phyloP scores from a whole-genome alignment of 306 rosid genomes.

The Lotus japonicus region DNA sequence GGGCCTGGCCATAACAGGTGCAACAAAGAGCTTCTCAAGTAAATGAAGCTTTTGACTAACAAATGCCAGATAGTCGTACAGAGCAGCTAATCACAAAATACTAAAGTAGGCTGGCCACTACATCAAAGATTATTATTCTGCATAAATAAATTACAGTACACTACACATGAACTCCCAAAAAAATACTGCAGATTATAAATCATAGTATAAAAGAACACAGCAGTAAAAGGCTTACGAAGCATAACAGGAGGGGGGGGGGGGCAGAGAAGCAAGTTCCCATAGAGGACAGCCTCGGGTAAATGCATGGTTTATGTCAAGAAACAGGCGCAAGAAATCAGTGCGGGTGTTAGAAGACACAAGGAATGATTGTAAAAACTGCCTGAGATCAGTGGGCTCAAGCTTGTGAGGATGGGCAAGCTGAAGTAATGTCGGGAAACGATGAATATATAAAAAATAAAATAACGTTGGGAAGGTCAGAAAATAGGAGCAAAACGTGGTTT shows the following conservation, averaged over 20 bases:
- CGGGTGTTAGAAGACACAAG: no score
- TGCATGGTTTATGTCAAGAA: background rate
- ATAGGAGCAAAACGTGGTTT: background rate
- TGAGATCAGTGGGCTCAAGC: background rate
- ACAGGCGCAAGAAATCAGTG: background rate
- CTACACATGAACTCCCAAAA: background rate
- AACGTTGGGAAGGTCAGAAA: background rate
- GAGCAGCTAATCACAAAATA: background rate
- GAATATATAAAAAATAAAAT: background rate
- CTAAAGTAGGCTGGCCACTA: background rate
- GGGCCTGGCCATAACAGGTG: no score
- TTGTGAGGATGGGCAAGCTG: background rate
- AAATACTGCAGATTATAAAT: no score
- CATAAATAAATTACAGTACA: background rate
- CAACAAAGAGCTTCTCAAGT: no score
- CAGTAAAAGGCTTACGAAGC: no score
- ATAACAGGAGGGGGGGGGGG: no score
- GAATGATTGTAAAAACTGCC: background rate
- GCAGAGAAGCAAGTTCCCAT: no score
- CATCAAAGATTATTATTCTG: background rate
- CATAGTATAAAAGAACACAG: no score
- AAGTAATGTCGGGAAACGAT: background rate
- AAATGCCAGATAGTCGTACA: background rate
- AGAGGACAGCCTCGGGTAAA: background rate
- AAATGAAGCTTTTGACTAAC: no score